Conservation (phyloP, 805 yeast species). For the Yueomyces sinensis region DNA sequence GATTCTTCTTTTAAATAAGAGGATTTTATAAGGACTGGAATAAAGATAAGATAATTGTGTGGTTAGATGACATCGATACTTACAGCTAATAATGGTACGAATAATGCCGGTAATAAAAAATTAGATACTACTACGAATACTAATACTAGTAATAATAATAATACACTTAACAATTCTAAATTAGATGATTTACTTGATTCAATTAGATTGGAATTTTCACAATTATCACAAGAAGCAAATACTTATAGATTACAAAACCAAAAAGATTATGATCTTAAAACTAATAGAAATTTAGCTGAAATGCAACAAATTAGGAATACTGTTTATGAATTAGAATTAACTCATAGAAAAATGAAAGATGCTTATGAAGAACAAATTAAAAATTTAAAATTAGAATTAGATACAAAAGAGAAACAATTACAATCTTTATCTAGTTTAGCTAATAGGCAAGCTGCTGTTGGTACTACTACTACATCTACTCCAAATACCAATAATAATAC, state of each 20-base stretch:
- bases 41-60: not conserved
- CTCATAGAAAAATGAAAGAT: constrained; percentile 89
- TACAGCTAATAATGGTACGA: no score
- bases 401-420: constrained; percentile 55
- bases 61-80: constrained; percentile 1
- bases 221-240: constrained; percentile 73
- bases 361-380: constrained; percentile 88
- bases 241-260: constrained; percentile 69
- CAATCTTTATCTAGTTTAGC: constrained; percentile 17
- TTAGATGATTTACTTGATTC: constrained; percentile 72
- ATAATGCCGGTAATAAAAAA: no score
- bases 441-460: not conserved
- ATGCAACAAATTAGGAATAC: constrained; percentile 89
- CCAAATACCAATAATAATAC: not conserved
- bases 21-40: not conserved
- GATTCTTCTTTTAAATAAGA: no score
- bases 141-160: not conserved
- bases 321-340: constrained; percentile 83
- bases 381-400: constrained; percentile 76
- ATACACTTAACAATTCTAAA: not conserved
- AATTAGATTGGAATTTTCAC: constrained; percentile 80
- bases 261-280: constrained; percentile 82
- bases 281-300: constrained; percentile 83
- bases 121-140: not conserved
- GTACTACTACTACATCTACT: not conserved